These are phyloP conservation scores for Brettanomyces anomalus DNA, from an alignment of 805 yeast genomes.

Conservation along the genomic window DNA sequence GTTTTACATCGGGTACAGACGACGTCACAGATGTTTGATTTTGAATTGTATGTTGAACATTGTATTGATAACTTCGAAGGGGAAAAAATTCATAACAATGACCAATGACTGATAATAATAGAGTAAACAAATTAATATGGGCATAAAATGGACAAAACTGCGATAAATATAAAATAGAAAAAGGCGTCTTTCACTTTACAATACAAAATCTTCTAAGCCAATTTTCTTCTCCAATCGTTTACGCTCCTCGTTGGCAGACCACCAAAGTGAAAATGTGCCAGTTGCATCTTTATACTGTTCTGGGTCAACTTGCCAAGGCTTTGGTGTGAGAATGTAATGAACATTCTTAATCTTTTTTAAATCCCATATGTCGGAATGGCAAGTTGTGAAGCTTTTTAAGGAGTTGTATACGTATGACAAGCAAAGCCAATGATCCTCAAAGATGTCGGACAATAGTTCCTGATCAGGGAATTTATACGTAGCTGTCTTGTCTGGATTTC, in stretches of 20 bases:
- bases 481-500: constrained; percentile 28
- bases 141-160: too few relatives aligned
- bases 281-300: constrained; percentile 30
- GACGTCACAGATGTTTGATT: too few relatives aligned
- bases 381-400: constrained; percentile 38
- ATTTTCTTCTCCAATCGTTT: constrained; percentile 3
- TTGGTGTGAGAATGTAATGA: constrained; percentile 49
- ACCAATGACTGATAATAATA: too few relatives aligned
- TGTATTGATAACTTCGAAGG: too few relatives aligned
- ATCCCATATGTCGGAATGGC: constrained; percentile 41
- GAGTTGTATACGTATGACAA: constrained; percentile 47
- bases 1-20: not conserved
- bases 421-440: constrained; percentile 40
- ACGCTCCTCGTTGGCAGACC: constrained; percentile 34
- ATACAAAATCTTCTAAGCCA: too few relatives aligned
- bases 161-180: too few relatives aligned
- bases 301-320: constrained; percentile 46
- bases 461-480: constrained; percentile 52
- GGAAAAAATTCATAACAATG: too few relatives aligned
- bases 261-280: constrained; percentile 43
- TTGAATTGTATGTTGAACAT: too few relatives aligned
- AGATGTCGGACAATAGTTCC: constrained; percentile 45
- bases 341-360: constrained; percentile 42
- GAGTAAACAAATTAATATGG: too few relatives aligned
- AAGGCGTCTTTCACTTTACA: too few relatives aligned